Percentiles rank a stretch among this genome's conserved stretches.
Evolutionary conservation across 306 rosid species (phyloP).

Genomic region (Styphnolobium japonicum): DNA sequence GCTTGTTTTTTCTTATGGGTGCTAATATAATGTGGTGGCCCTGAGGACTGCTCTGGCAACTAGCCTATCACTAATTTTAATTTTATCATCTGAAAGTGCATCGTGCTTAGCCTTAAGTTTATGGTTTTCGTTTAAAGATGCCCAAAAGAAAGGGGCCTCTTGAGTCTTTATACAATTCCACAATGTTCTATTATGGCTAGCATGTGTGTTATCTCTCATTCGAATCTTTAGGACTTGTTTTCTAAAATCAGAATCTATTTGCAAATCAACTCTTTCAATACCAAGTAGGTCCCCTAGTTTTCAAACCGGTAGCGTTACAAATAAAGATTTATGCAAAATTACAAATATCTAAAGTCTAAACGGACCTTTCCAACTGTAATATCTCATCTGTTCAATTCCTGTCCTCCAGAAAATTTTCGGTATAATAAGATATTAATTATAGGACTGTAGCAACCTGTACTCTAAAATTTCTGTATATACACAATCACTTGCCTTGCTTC

Average conservation of each 20-base stretch:
- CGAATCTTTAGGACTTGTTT: slow-evolving; percentile 30
- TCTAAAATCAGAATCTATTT: slow-evolving; percentile 27
- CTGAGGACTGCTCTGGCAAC: slow-evolving; percentile 46
- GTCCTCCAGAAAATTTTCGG: slow-evolving; percentile 28
- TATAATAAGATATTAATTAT: slow-evolving; percentile 20
- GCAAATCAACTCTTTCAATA: neutral
- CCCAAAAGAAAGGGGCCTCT: slow-evolving; percentile 34
- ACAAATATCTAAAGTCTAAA: slow-evolving; percentile 23
- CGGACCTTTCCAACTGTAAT: slow-evolving; percentile 57
- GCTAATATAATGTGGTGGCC: slow-evolving; percentile 54
- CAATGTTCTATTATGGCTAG: slow-evolving; percentile 50
- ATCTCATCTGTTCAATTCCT: slow-evolving; percentile 24
- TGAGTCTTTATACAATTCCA: slow-evolving; percentile 37
- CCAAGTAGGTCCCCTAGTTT: slow-evolving; percentile 35
- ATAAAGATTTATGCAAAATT: slow-evolving; percentile 24
- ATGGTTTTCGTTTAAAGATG: slow-evolving; percentile 62
- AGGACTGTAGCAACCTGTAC: slow-evolving; percentile 32
- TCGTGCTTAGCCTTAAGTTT: slow-evolving; percentile 41
- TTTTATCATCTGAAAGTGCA: slow-evolving; percentile 31
- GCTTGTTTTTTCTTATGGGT: slow-evolving; percentile 38
- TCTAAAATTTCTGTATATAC: neutral
- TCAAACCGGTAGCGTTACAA: slow-evolving; percentile 4
- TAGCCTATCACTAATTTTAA: slow-evolving; percentile 25
- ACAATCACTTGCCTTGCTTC: neutral
- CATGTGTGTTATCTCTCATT: slow-evolving; percentile 49